Conservation (phyloP, 495 filamentous ascomycete species). For the Chlorociboria aeruginascens region DNA sequence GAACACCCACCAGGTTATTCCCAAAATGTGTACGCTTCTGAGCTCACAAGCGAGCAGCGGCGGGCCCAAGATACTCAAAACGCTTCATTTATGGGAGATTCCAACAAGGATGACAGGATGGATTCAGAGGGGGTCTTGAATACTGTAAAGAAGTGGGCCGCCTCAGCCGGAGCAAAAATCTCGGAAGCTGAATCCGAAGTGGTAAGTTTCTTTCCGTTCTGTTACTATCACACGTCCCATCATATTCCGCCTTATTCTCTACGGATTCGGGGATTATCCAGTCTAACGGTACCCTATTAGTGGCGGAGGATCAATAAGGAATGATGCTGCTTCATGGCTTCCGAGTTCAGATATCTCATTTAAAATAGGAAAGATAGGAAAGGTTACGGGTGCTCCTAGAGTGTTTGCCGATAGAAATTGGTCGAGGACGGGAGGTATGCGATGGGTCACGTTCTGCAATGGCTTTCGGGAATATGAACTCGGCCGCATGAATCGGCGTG, state of each 20-base stretch:
- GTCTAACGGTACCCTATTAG: no score
- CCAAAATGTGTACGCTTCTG: conserved; percentile 36
- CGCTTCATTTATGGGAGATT: conserved; percentile 16
- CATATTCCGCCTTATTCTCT: no score
- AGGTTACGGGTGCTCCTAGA: background rate
- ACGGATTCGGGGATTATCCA: no score
- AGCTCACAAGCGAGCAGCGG: conserved; percentile 21
- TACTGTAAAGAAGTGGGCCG: conserved; percentile 38
- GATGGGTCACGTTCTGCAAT: no score
- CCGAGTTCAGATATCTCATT: background rate
- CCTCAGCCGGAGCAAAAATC: conserved; percentile 37
- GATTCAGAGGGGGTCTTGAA: conserved; percentile 25
- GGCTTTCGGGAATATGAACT: no score
- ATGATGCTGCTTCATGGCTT: conserved; percentile 2
- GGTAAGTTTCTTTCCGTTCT: no score
- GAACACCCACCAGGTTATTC: conserved; percentile 35
- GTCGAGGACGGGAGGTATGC: no score
- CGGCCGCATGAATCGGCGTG: no score
- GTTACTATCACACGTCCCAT: no score
- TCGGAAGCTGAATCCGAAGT: conserved; percentile 42
- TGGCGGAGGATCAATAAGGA: conserved; percentile 41
- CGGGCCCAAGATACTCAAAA: conserved; percentile 9
- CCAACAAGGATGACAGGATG: background rate
- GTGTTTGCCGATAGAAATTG: no score
- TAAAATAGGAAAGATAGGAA: background rate